A percentile compares a stretch with the other conserved stretches of the same genome.
Conservation (phyloP, 106 monocot species). For the Xerophyta viscosa region DNA sequence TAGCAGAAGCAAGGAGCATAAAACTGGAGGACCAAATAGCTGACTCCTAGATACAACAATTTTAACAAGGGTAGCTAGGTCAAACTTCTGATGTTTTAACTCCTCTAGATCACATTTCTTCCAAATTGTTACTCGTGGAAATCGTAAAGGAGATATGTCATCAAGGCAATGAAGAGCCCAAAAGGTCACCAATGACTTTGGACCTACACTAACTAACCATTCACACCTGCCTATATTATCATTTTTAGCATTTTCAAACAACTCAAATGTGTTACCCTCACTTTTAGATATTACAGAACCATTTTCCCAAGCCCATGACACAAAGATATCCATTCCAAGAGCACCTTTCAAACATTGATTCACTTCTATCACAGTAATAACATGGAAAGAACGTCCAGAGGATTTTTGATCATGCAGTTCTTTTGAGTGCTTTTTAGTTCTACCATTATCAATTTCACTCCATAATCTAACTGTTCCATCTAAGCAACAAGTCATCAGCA, state of each 20-base stretch:
- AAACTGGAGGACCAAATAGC: slow-evolving; percentile 46
- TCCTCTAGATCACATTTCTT: slow-evolving; percentile 41
- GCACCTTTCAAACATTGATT: slow-evolving; percentile 49
- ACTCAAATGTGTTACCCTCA: slow-evolving; percentile 17
- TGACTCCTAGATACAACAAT: slow-evolving; percentile 42
- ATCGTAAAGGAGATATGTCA: slow-evolving; percentile 63
- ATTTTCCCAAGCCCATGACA: slow-evolving; percentile 64
- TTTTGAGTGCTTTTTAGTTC: slow-evolving; percentile 30
- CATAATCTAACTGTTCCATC: slow-evolving; percentile 90
- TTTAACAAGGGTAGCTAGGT: slow-evolving; percentile 43
- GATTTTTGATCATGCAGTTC: slow-evolving; percentile 30
- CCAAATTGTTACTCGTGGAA: slow-evolving; percentile 82
- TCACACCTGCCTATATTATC: slow-evolving; percentile 61
- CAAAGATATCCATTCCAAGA: slow-evolving; percentile 54
- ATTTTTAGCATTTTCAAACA: slow-evolving; percentile 17
- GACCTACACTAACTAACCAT: slow-evolving; percentile 74
- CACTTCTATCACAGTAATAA: slow-evolving; percentile 80
- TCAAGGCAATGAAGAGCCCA: slow-evolving; percentile 92
- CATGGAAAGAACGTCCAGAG: slow-evolving; percentile 43
- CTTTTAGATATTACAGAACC: slow-evolving; percentile 31
- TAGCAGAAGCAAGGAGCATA: slow-evolving; percentile 76
- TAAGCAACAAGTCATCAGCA: slow-evolving; percentile 75
- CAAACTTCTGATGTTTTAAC: slow-evolving; percentile 7
- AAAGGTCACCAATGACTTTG: slow-evolving; percentile 40
- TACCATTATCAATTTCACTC: slow-evolving; percentile 67